These are phyloP conservation scores for Talaromyces sp. DNA, from an alignment of 2,329 filamentous ascomycete species.

Conservation along the genomic window DNA sequence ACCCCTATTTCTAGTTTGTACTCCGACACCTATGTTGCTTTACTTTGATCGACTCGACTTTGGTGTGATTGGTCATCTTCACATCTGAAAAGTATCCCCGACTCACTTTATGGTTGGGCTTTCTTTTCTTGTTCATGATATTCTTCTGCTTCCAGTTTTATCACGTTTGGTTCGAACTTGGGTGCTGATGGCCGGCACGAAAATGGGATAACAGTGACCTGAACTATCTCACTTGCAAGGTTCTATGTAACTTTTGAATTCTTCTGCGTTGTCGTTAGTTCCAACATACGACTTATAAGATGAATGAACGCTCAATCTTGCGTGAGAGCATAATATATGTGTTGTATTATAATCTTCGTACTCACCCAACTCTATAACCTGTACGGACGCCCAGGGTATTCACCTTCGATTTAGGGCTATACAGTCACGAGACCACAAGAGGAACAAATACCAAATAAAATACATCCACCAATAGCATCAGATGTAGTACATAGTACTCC, in stretches of 20 bases:
- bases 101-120: constrained; percentile 1
- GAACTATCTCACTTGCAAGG: neutral
- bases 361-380: too few relatives aligned
- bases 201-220: neutral
- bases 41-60: neutral
- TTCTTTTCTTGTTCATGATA: constrained; percentile 13
- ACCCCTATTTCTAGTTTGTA: neutral
- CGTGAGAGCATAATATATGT: too few relatives aligned
- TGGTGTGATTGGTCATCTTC: neutral
- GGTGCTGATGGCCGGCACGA: neutral
- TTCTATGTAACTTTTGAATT: constrained; percentile 8
- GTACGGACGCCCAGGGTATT: neutral
- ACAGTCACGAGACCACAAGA: constrained; percentile 1
- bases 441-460: neutral
- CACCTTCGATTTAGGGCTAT: neutral
- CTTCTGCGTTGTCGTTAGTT: neutral
- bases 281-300: neutral
- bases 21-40: neutral
- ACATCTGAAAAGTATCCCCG: constrained; percentile 11
- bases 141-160: neutral
- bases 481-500: neutral
- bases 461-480: neutral
- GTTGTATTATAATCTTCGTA: too few relatives aligned
- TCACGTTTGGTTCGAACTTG: neutral
- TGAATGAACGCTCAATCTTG: too few relatives aligned